Base-by-base conservation (phyloP, 2,329 filamentous ascomycete species). In the Pseudophaeomoniella oleicola region DNA sequence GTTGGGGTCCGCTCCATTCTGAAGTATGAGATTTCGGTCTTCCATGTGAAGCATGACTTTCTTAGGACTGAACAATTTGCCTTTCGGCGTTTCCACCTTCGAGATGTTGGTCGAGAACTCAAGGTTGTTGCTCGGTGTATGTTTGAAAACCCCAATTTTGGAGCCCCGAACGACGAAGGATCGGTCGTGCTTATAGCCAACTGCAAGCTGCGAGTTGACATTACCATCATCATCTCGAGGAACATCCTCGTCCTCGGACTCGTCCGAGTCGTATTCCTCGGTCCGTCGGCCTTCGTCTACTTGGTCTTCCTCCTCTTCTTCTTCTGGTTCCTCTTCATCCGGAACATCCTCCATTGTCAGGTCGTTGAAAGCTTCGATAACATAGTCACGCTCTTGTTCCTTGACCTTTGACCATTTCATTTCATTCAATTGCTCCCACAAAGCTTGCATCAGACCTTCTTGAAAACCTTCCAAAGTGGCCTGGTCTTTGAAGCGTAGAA, bases 111-210 rank as follows among this genome's bases (percentile, higher is more conserved):
- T 98, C 10, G 85, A 85, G 58, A 96, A 98, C 55, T 96, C 83
- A 12, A 98, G 71, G 46, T 88, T 79, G 55, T 96, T 92, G 61
- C 93, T 83, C 1, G 78, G 69, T 0, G 86, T 94, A 53, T 98
- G 90, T 58, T 92, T 96, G 72, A 98, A 98, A 30, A 98, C 90
- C 37, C 90, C 90, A 55, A 98, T 98, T 70, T 96, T 94, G 49
- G 87, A 90, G 19, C 90, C 90, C 44, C 90, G 81, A 31, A 98
- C 86, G 39, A 98, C 90, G 49, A 96, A 98, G 0, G 90, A 96
- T 41, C 90, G 76, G 55, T 98, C 90, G 46, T 94, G 82, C 59
- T 93, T 96, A 63, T 94, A 94, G 38, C 90, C 90, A 36, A 98
- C 90, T 10, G 90, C 90, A 37, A 98, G 71, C 52, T 90, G 83